These are phyloP conservation scores for Leptographium galeiforme DNA, from an alignment of 2,329 filamentous ascomycete genomes.

Conservation along the genomic window DNA sequence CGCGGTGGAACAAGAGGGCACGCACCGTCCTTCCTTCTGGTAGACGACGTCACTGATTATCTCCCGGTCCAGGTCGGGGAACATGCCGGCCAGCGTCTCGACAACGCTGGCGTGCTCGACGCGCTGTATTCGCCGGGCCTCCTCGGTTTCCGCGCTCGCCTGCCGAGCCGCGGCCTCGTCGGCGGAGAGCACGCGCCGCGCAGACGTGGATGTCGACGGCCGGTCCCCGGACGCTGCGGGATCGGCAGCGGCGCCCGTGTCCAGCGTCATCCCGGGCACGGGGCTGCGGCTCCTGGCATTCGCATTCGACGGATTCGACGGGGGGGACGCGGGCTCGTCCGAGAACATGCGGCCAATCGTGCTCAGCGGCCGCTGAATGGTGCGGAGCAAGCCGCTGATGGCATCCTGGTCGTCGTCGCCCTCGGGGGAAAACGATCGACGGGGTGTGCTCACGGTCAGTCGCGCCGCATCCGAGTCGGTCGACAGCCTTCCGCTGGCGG, in stretches of 20 bases:
- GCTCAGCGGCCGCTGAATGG: constrained; percentile 79
- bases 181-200: constrained; percentile 43
- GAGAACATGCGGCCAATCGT: constrained; percentile 94
- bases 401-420: constrained; percentile 47
- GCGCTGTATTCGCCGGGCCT: constrained; percentile 69
- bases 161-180: constrained; percentile 84
- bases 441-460: constrained; percentile 27
- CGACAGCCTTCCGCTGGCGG: constrained; percentile 21
- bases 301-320: no score
- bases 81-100: constrained; percentile 91
- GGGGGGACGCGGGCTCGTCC: constrained; percentile 37
- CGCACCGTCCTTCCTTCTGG: constrained; percentile 85
- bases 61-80: constrained; percentile 85
- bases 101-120: constrained; percentile 85
- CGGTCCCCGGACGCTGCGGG: constrained; percentile 11
- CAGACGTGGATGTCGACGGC: constrained; percentile 15
- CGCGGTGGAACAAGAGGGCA: constrained; percentile 23
- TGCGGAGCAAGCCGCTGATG: constrained; percentile 72
- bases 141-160: constrained; percentile 77
- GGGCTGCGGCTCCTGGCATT: constrained; percentile 23
- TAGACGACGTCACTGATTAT: constrained; percentile 94
- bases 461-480: constrained; percentile 23
- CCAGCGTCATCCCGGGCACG: constrained; percentile 11
- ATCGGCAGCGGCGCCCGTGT: constrained; percentile 8
- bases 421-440: constrained; percentile 18